Conservation (phyloP, 768 basidiomycete species). For the Gyrodon lividus region DNA sequence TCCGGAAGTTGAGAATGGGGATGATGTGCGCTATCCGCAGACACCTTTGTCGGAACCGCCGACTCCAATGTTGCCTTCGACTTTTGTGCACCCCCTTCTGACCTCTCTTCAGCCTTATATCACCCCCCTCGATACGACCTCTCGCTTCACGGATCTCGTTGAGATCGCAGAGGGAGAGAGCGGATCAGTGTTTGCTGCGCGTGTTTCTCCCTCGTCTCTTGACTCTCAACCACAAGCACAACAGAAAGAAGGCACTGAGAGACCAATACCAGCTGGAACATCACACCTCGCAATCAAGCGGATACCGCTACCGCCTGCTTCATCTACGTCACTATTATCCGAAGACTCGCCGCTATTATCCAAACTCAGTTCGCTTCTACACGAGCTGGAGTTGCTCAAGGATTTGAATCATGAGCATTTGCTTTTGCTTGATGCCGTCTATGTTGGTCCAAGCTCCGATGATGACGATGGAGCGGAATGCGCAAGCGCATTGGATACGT, state of each 20-base stretch:
- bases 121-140: slow-evolving; percentile 61
- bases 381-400: slow-evolving; percentile 60
- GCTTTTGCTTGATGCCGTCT: slow-evolving; percentile 65
- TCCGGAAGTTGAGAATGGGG: slow-evolving; percentile 13
- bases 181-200: slow-evolving; percentile 62
- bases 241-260: slow-evolving; percentile 11
- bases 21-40: neutral
- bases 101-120: slow-evolving; percentile 58
- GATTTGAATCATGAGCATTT: slow-evolving; percentile 60
- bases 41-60: neutral
- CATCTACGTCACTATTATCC: slow-evolving; percentile 14
- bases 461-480: slow-evolving; percentile 30
- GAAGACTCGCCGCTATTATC: slow-evolving; percentile 41
- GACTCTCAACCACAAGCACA: neutral
- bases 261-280: slow-evolving; percentile 23
- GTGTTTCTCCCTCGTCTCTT: slow-evolving; percentile 22
- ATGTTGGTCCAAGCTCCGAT: slow-evolving; percentile 49
- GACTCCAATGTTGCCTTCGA: neutral
- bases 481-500: slow-evolving; percentile 41
- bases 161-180: slow-evolving; percentile 86
- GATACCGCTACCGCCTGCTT: slow-evolving; percentile 53
- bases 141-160: slow-evolving; percentile 62
- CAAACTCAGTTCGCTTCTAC: slow-evolving; percentile 62
- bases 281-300: slow-evolving; percentile 76
- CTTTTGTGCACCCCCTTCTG: slow-evolving; percentile 30